phyloP scores from a whole-genome alignment of 768 basidiomycete species.

The Coprinopsis sp. region DNA sequence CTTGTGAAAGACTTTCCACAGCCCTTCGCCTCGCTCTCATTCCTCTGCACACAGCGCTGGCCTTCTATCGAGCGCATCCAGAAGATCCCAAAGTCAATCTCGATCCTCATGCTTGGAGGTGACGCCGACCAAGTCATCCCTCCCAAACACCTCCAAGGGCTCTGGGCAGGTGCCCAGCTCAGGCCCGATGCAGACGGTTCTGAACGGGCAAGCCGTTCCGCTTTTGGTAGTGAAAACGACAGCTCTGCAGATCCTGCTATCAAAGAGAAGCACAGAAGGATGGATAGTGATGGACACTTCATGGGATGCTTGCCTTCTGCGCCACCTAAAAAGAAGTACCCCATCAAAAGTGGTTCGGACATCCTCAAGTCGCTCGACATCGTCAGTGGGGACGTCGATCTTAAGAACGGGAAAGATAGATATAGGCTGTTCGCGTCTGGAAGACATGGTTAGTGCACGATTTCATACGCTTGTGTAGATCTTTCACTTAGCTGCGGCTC shows the following conservation, averaged over 20 bases:
- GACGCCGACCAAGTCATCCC: not conserved
- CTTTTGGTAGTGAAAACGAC: not conserved
- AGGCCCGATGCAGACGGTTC: not conserved
- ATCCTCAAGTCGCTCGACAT: not conserved
- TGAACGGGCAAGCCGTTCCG: not conserved
- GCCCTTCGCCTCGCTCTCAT: slow-evolving; percentile 6
- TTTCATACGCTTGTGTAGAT: no score
- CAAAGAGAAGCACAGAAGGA: no score
- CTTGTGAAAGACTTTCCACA: slow-evolving; percentile 65
- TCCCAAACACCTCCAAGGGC: not conserved
- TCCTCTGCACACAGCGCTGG: slow-evolving; percentile 10
- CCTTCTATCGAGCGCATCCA: slow-evolving; percentile 4
- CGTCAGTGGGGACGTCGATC: not conserved
- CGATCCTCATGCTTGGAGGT: slow-evolving; percentile 1
- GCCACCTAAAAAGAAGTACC: not conserved
- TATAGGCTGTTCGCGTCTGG: slow-evolving; percentile 2
- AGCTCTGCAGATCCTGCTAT: no score
- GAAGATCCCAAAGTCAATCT: not conserved
- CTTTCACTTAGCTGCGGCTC: no score
- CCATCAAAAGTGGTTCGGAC: not conserved
- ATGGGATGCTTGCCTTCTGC: not conserved
- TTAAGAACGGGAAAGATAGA: slow-evolving; percentile 3
- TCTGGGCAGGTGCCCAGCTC: not conserved
- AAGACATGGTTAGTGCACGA: slow-evolving; percentile 13
- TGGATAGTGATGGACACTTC: slow-evolving; percentile 2